phyloP scores from a whole-genome alignment of 352 stramenopile species.

The Phytophthora brassicae region DNA sequence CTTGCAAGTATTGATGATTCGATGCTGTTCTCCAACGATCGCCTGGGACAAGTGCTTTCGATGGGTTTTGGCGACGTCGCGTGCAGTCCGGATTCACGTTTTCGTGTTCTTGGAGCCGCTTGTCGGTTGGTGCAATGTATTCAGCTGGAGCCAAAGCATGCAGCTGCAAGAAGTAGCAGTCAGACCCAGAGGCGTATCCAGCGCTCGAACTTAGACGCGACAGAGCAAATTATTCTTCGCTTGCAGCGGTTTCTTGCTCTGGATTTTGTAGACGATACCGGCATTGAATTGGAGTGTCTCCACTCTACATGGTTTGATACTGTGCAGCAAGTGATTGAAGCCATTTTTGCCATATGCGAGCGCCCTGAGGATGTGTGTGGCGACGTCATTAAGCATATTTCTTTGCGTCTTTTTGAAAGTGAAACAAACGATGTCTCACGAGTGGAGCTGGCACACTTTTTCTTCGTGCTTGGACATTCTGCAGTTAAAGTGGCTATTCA shows the following conservation, averaged over 20 bases:
- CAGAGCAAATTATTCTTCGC: slow-evolving; percentile 89
- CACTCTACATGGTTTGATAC: slow-evolving; percentile 91
- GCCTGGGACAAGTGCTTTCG: slow-evolving; percentile 49
- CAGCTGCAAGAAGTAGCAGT: slow-evolving; percentile 34
- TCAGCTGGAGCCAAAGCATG: slow-evolving; percentile 52
- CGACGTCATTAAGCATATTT: slow-evolving; percentile 73
- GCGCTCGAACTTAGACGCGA: slow-evolving; percentile 81
- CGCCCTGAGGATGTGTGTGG: slow-evolving; percentile 83
- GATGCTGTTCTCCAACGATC: slow-evolving; percentile 65
- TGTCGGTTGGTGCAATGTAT: slow-evolving; percentile 69
- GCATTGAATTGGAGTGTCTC: slow-evolving; percentile 42
- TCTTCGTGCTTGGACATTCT: slow-evolving; percentile 95
- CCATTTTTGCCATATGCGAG: slow-evolving; percentile 91
- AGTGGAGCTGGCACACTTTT: slow-evolving; percentile 89
- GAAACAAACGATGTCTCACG: slow-evolving; percentile 66
- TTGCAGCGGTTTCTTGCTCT: slow-evolving; percentile 86
- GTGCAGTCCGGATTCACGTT: slow-evolving; percentile 48
- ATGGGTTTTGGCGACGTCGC: slow-evolving; percentile 63
- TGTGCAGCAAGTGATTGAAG: slow-evolving; percentile 91
- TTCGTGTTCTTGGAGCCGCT: slow-evolving; percentile 57
- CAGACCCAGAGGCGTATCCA: slow-evolving; percentile 53
- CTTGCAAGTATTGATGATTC: slow-evolving; percentile 63
- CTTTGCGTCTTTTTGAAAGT: slow-evolving; percentile 61
- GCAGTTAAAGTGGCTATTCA: slow-evolving; percentile 95
- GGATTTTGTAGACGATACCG: slow-evolving; percentile 78